Evolutionary conservation across 129 eudicot genomes (phyloP), one percentile per base, ranked within the genome.

Genomic region (Flaveria brownii): DNA sequence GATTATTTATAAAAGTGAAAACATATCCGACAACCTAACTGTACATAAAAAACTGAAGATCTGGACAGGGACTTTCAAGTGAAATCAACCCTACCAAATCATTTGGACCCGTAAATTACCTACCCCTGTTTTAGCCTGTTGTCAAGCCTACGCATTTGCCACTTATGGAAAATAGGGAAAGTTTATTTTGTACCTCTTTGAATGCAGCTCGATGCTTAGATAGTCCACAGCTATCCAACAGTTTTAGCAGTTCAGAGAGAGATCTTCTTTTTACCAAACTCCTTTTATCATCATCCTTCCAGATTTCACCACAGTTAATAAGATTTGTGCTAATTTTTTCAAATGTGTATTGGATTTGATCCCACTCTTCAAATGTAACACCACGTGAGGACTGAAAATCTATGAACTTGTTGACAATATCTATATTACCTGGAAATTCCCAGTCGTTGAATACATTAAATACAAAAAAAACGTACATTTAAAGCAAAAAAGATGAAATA

Each of bases 261-360:
- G 90, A 93, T 88, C 96, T 86, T 81, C 84, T 83, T 81, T 91
- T 94, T 12, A 79, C 81, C 61, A 73, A 71, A 23, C 60, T 82
- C 84, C 83, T 94, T 73, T 77, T 86, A 81, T 86, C 95, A 81
- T 86, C 95, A 46, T 87, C 92, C 68, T 78, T 87, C 96, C 97
- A 91, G 55, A 84, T 68, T 45, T 89, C 89, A 57, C 80, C 82
- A 76, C 85, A 85, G 66, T 70, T 82, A 45, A 83, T 59, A 14
- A 85, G 77, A 77, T 72, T 57, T 51, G 45, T 50, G 71, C 85
- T 86, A 73, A 94, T 69, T 6, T 46, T 72, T 68, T 84, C 80
- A 64, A 94, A 79, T 20, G 96, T 86, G 61, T 54, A 5, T 83
- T 86, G 75, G 22, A 82, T 75, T 74, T 80, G 83, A 69, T 68